Evolutionary conservation across 2,329 filamentous ascomycete genomes (phyloP).

Genomic region (Colletotrichum eremochloae): DNA sequence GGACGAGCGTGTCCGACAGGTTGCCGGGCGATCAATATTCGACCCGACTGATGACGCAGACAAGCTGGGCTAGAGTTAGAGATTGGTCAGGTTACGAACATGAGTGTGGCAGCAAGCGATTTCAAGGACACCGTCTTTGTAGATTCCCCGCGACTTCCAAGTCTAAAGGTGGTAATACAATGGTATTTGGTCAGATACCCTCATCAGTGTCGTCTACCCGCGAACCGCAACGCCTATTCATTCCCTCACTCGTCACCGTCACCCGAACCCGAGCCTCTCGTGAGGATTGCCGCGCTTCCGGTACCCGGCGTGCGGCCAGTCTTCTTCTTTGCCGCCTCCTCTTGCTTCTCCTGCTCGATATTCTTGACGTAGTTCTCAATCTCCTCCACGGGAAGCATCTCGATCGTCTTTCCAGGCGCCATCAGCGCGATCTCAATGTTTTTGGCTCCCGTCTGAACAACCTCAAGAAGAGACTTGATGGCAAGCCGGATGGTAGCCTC

Average conservation of each 20-base stretch:
- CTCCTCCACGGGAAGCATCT: conserved; percentile 95
- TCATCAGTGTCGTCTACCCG: conserved; percentile 40
- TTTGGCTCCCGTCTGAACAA: conserved; percentile 98
- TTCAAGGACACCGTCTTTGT: conserved; percentile 37
- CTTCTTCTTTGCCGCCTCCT: conserved; percentile 98
- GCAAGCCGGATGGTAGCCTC: conserved; percentile 96
- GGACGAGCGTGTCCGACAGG: conserved; percentile 81
- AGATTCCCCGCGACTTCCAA: conserved; percentile 43
- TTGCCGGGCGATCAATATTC: conserved; percentile 75
- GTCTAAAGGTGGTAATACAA: conserved; percentile 56
- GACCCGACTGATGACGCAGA: conserved; percentile 81
- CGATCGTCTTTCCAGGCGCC: conserved; percentile 90
- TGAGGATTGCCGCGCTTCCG: conserved; percentile 80
- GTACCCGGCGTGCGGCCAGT: conserved; percentile 79
- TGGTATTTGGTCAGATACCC: conserved; percentile 46
- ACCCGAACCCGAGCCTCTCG: conserved; percentile 66
- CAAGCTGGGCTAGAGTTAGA: conserved; percentile 74
- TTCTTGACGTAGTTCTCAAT: conserved; percentile 98
- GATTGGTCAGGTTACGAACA: conserved; percentile 24
- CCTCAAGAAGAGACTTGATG: conserved; percentile 97
- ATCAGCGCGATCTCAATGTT: conserved; percentile 99
- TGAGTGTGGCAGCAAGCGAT: conserved; percentile 35
- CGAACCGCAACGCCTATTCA: conserved; percentile 37
- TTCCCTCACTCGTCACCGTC: conserved; percentile 47
- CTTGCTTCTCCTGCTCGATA: conserved; percentile 99